Evolutionary conservation across 441 rosid genomes (phyloP).

Genomic region (Gossypium schwendimanii): DNA sequence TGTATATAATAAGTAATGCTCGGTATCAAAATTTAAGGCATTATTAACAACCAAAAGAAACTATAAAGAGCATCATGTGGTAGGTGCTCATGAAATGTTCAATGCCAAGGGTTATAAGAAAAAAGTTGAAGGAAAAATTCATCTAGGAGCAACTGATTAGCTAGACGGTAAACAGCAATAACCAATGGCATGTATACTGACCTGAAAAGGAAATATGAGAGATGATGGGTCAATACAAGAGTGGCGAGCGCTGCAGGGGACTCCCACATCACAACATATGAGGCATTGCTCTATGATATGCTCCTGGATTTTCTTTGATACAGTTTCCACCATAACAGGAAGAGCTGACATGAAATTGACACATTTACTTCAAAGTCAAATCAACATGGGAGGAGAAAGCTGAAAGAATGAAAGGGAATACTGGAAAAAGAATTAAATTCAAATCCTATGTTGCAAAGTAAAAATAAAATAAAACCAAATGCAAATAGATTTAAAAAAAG

Average conservation of each 20-base stretch:
- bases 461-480: neutral
- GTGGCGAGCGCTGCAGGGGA: conserved; percentile 79
- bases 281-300: conserved; percentile 88
- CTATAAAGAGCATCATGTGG: neutral
- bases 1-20: neutral
- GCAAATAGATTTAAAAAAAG: neutral
- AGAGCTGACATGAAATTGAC: conserved; percentile 48
- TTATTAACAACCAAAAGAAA: neutral
- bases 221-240: conserved; percentile 87
- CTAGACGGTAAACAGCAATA: neutral
- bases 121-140: neutral
- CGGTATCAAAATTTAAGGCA: neutral
- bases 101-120: neutral
- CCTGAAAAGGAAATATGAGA: conserved; percentile 94
- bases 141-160: neutral
- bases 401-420: neutral
- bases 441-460: neutral
- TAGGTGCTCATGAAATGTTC: neutral
- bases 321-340: conserved; percentile 76
- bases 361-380: conserved; percentile 6
- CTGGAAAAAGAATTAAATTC: neutral
- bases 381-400: neutral
- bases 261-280: conserved; percentile 91
- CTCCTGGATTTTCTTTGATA: conserved; percentile 65
- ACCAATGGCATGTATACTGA: conserved; percentile 22